Base-by-base conservation (phyloP, 2,329 filamentous ascomycete species). In the Gnomoniopsis smithogilvyi region DNA sequence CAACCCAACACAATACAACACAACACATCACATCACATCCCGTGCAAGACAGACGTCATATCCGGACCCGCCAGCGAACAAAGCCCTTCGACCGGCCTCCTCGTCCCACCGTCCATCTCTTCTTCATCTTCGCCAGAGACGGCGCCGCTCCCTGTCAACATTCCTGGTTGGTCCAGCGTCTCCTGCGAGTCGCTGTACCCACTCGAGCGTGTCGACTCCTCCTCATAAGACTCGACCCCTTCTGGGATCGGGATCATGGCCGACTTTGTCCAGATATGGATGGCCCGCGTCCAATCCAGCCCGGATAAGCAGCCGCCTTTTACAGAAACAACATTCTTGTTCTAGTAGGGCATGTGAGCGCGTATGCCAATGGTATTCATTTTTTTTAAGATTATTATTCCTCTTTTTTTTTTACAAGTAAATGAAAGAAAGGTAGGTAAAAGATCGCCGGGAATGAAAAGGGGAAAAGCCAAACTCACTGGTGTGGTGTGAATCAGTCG, bases 221-320 rank as follows among this genome's bases (percentile, higher is more conserved):
- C 83, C 15, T 80, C 78, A 68, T 82, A 80, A 6, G 74, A 71
- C 72, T 87, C 83, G 30, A 79, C 80, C 11, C 84, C 82, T 65
- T 88, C 85, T 2, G 87, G 87, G 63, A 90, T 89, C 36, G 86
- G 83, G 19, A 89, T 78, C 77, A 90, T 86, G 64, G 87, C 87
- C 46, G 78, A 80, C 66, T 84, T 84, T 21, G 84, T 87, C 82
- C 84, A 90, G 65, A 90, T 85, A 73, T 91, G 87, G 63, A 83
- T 82, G 30, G 85, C 85, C 3, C 70, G 74, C 14, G 70, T 74
- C 83, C 86, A 85, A 70, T 86, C 80, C 21, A 90, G 73, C 1
- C 81, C 85, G 6, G 85, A 80, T 49, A 91, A 76, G 66, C 87
- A 88, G 45, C 86, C 87, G 12, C 83, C 87, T 67, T 90, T 90